Evolutionary conservation across 371 early-diverging fungal species (phyloP).

Genomic region (Catenaria anguillulae): DNA sequence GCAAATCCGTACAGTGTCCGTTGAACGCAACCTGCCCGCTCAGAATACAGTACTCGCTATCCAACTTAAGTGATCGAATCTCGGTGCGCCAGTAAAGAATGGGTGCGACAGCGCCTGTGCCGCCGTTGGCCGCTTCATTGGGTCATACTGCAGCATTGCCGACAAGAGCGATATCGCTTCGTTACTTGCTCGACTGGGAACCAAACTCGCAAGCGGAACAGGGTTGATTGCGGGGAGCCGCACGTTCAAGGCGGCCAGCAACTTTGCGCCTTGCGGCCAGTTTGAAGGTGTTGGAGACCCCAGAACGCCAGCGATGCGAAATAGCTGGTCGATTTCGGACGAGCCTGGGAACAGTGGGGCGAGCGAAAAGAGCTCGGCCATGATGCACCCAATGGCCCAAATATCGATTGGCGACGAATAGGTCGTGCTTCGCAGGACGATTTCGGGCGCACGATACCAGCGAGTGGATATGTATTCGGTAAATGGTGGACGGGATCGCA

Average conservation of each 20-base stretch:
- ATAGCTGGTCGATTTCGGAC: conserved; percentile 79
- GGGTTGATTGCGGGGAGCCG: conserved; percentile 36
- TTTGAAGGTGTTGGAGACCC: conserved; percentile 38
- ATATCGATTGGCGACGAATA: conserved; percentile 93
- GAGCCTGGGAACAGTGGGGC: conserved; percentile 86
- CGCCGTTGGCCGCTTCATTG: conserved; percentile 63
- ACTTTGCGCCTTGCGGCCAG: conserved; percentile 48
- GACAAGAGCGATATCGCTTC: conserved; percentile 55
- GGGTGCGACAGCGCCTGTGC: conserved; percentile 40
- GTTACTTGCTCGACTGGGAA: not conserved
- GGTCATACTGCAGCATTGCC: conserved; percentile 79
- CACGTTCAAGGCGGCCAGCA: conserved; percentile 47
- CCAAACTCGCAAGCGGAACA: not conserved
- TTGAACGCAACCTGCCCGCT: not conserved
- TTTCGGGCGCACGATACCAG: conserved; percentile 98
- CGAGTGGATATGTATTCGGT: conserved; percentile 90
- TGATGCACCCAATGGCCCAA: conserved; percentile 93
- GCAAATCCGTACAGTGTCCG: not conserved
- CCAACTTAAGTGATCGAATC: not conserved
- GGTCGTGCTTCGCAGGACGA: conserved; percentile 59
- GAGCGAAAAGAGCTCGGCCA: conserved; percentile 69
- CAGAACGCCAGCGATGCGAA: conserved; percentile 45
- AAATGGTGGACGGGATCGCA: conserved; percentile 60
- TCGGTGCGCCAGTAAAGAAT: conserved; percentile 35
- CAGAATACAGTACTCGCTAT: not conserved